These are phyloP conservation scores for Cornus suecica DNA, from an alignment of 148 eudicot species.

Conservation along the genomic window DNA sequence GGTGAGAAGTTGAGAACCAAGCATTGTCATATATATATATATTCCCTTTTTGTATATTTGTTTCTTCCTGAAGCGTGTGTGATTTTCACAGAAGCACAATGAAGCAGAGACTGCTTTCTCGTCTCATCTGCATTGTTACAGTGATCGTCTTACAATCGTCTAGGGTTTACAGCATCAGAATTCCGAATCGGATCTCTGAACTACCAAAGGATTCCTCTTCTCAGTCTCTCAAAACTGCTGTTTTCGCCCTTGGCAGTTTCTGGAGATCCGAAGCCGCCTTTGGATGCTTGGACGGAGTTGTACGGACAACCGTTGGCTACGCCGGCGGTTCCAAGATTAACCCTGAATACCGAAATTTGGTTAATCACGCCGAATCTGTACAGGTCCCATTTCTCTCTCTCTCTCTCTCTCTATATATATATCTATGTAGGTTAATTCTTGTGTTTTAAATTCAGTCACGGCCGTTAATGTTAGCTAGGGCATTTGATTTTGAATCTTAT, in stretches of 20 bases:
- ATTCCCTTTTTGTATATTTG: not conserved
- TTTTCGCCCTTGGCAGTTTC: slow-evolving; percentile 91
- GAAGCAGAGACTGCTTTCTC: not conserved
- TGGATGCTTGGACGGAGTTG: slow-evolving; percentile 87
- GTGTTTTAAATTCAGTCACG: not conserved
- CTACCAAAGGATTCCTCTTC: slow-evolving; percentile 9
- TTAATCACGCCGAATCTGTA: slow-evolving; percentile 85
- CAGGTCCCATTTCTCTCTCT: slow-evolving; percentile 38
- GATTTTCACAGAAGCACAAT: not conserved
- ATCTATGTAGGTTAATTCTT: too few species aligned
- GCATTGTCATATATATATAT: too few species aligned
- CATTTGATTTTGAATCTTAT: not conserved
- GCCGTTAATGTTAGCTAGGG: not conserved
- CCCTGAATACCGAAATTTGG: slow-evolving; percentile 84
- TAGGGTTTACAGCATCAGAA: slow-evolving; percentile 37
- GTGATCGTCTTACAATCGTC: slow-evolving; percentile 7
- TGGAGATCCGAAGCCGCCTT: slow-evolving; percentile 94
- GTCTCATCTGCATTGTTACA: slow-evolving; percentile 7
- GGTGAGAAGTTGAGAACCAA: too few species aligned
- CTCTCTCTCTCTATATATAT: not conserved
- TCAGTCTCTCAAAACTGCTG: slow-evolving; percentile 52
- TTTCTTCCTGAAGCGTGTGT: not conserved
- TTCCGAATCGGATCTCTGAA: slow-evolving; percentile 59
- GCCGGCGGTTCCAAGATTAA: slow-evolving; percentile 72
- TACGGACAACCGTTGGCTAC: slow-evolving; percentile 77